Base-by-base conservation (phyloP, 352 stramenopile species). In the Globisporangium sylvaticum region DNA sequence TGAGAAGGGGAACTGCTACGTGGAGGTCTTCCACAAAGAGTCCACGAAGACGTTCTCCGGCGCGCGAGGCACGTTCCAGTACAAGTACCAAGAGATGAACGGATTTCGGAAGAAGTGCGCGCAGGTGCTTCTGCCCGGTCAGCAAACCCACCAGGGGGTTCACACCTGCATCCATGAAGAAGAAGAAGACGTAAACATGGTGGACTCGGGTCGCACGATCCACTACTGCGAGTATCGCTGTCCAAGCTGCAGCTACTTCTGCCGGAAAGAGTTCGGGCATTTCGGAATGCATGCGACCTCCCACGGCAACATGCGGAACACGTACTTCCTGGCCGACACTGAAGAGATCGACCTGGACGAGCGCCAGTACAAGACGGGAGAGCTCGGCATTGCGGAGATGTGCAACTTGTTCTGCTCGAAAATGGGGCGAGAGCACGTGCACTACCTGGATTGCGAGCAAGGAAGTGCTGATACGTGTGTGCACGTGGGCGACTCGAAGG, bases 241-340 rank as follows among this genome's bases (percentile, higher is more conserved):
- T 62, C 84, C 82, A 4, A 89, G 75, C 62, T 95, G 84, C 68
- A 86, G 77, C 60, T 92, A 95, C 65, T 91, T 88, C 53, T 95
- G 84, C 69, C 77, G 82, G 5, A 89, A 90, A 55, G 77, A 80
- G 32, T 77, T 70, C 50, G 80, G 80, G 0, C 84, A 95, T 62
- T 67, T 68, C 12, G 83, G 79, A 0, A 27, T 72, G 12, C 84
- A 95, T 66, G 76, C 75, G 32, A 93, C 87, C 1, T 83, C 81
- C 0, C 87, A 95, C 20, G 87, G 84, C 44, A 95, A 95, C 68
- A 95, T 95, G 87, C 73, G 82, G 18, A 90, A 92, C 65, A 93
- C 82, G 20, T 82, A 79, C 57, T 95, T 93, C 58, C 50, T 88
- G 4, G 84, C 80, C 1, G 81, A 92, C 31, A 62, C 73, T 0